Percentiles rank a stretch among this genome's conserved stretches.
Conservation (phyloP, 106 monocot genomes). For the Allium cepa region DNA sequence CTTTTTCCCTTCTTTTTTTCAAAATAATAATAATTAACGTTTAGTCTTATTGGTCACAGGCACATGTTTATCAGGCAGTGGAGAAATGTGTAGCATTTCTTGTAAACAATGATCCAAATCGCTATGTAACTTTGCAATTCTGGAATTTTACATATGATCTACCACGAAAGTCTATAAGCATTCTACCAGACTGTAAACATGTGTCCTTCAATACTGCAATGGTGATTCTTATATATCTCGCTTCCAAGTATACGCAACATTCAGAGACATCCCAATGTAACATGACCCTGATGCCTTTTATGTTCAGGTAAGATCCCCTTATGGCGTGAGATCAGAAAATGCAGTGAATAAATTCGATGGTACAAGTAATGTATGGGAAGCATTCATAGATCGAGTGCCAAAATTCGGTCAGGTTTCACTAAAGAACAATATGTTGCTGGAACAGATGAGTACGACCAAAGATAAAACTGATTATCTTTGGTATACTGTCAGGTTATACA, state of each 20-base stretch:
- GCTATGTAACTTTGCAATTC: conserved; percentile 32
- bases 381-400: conserved; percentile 37
- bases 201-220: conserved; percentile 66
- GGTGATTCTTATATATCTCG: conserved; percentile 17
- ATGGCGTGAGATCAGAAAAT: conserved; percentile 36
- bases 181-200: conserved; percentile 57
- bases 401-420: conserved; percentile 12
- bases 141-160: conserved; percentile 31
- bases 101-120: conserved; percentile 36
- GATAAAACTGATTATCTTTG: conserved; percentile 90
- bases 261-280: neutral
- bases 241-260: neutral
- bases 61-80: conserved; percentile 50
- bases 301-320: conserved; percentile 46
- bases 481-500: conserved; percentile 61
- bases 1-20: neutral
- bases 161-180: conserved; percentile 56
- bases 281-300: neutral
- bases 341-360: conserved; percentile 17
- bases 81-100: conserved; percentile 74
- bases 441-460: conserved; percentile 68
- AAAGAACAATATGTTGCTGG: conserved; percentile 28
- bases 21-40: too few relatives aligned
- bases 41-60: conserved; percentile 21
- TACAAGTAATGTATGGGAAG: conserved; percentile 35